Base-by-base conservation (phyloP, 176 grass and related monocot species). In the Musa beccarii region DNA sequence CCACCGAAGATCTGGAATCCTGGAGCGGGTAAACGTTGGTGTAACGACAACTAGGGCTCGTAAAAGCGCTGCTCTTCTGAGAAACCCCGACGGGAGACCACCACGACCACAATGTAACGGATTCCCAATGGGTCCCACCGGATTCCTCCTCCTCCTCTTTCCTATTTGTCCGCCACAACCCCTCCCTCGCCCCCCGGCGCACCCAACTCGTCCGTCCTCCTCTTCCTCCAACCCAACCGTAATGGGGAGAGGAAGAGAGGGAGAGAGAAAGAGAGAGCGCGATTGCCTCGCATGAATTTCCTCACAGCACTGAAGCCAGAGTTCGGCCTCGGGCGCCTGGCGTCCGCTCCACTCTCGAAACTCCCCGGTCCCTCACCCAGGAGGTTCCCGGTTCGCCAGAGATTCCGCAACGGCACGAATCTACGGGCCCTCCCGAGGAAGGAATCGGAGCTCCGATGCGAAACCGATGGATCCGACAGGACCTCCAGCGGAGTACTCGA, bases 61-160 rank as follows among this genome's bases (percentile, higher is more conserved):
- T 28, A 15, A 29, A 21, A 5, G 25, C 4, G 64, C 65, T 34
- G 19, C 22, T 23, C 1, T 66, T 7, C 10, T 13, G 26, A 66
- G 22, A 66, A 66, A 66, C 10, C 65, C 65, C 65, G 25, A 11
- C 1, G 34, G 9, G 25, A 8, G 25, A 15, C 25, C 63, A 34
- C 15, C 25, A 15, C 14, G 49, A 8, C 75, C 75, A 66, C 75
- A 52, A 16, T 9, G 22, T 22, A 69, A 6, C 4, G 34, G 64
- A 79, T 70, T 49, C 52, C 25, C 13, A 22, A 53, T 28, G 77
- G 77, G 21, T 15, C 66, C 77, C 77, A 49, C 66, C 24, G 10
- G 77, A 79, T 59, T 79, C 77, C 53, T n/a, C n/a, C 76, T 54
- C 28, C 51, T 19, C 51, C 64, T 17, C 9, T 2, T 55, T 9